phyloP scores from a whole-genome alignment of 2,329 filamentous ascomycete genomes.

The Salinomyces thailandicus region DNA sequence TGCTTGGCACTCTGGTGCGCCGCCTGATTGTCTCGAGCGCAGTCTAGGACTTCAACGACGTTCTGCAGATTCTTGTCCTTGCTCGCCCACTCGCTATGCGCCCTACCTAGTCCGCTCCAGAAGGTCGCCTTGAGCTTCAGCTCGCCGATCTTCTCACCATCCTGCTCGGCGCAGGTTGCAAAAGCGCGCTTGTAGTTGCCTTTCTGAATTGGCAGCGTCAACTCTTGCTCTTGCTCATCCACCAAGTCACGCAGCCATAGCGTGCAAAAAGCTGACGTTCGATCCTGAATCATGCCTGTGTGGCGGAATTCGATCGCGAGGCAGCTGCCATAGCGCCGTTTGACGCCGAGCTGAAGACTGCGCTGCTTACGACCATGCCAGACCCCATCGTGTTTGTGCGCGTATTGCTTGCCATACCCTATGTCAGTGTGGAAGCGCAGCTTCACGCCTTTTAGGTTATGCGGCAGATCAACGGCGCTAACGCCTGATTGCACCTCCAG shows the following conservation, averaged over 20 bases:
- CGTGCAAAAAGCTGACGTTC: constrained; percentile 51
- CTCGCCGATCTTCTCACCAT: constrained; percentile 49
- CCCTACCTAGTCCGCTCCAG: constrained; percentile 51
- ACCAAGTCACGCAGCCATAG: constrained; percentile 60
- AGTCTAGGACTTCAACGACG: constrained; percentile 55
- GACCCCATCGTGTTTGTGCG: constrained; percentile 30
- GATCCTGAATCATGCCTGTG: constrained; percentile 42
- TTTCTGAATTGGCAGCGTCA: constrained; percentile 56
- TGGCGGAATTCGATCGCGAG: constrained; percentile 48
- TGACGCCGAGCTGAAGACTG: constrained; percentile 45
- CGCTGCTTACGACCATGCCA: constrained; percentile 44
- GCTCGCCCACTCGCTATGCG: constrained; percentile 46
- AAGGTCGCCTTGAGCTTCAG: constrained; percentile 49
- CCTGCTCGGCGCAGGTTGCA: constrained; percentile 38
- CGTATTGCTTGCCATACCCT: constrained; percentile 48
- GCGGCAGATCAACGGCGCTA: constrained; percentile 39
- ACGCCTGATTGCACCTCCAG: constrained; percentile 50
- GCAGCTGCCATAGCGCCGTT: constrained; percentile 49
- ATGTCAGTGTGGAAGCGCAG: constrained; percentile 52
- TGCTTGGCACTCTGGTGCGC: constrained; percentile 23
- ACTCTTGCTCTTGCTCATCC: constrained; percentile 53
- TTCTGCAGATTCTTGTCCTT: constrained; percentile 45
- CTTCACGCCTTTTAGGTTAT: constrained; percentile 35
- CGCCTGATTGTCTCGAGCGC: constrained; percentile 47
- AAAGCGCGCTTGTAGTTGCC: constrained; percentile 50